phyloP scores from a whole-genome alignment of 2,329 filamentous ascomycete genomes.

The Dactylellina drechsleri region DNA sequence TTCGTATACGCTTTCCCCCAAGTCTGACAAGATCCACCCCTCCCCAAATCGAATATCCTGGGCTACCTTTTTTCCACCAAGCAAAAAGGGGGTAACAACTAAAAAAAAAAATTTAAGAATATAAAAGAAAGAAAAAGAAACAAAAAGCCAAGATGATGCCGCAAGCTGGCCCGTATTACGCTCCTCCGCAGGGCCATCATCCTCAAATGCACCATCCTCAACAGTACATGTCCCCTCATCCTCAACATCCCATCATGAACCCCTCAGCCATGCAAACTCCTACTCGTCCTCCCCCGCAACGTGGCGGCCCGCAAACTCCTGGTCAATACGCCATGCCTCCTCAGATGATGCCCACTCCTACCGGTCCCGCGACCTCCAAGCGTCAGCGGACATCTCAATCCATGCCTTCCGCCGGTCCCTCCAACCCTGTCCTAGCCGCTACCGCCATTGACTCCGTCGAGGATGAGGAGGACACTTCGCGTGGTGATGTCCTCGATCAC shows the following conservation, averaged over 20 bases:
- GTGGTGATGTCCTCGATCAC: conserved; percentile 89
- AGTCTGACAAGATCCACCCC: conserved; percentile 51
- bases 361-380: conserved; percentile 39
- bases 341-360: conserved; percentile 40
- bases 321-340: conserved; percentile 43
- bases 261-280: conserved; percentile 47
- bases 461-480: conserved; percentile 87
- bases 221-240: conserved; percentile 50
- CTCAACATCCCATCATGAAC: conserved; percentile 25
- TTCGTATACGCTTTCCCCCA: conserved; percentile 23
- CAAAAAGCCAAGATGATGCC: conserved; percentile 38
- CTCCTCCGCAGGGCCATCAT: conserved; percentile 14
- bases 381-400: conserved; percentile 45
- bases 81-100: not conserved
- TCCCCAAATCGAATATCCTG: conserved; percentile 5
- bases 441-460: conserved; percentile 67
- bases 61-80: conserved; percentile 19
- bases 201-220: conserved; percentile 33
- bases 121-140: not conserved
- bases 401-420: conserved; percentile 28
- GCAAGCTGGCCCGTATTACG: conserved; percentile 32
- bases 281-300: conserved; percentile 26
- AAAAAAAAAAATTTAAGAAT: not conserved
- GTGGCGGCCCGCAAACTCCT: conserved; percentile 36
- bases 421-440: conserved; percentile 35